Base-by-base conservation (phyloP, 768 basidiomycete species). In the Kwoniella mangroviensis region DNA sequence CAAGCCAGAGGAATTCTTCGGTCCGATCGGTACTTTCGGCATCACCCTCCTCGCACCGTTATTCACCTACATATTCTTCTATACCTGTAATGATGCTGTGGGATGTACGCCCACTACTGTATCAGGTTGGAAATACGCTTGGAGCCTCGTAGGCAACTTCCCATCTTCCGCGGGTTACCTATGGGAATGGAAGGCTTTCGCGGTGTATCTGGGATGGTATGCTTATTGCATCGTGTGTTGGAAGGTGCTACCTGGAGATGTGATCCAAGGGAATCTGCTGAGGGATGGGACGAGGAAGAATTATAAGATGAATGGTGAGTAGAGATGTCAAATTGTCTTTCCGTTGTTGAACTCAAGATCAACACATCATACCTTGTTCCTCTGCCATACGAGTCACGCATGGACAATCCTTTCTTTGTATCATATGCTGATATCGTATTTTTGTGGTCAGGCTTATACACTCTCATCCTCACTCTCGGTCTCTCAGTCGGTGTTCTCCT, bases 221-320 rank as follows among this genome's bases (percentile, higher is more conserved):
- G 84, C 88, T n/a, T 98, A 91, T 83, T 90, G 89, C 73, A 87
- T 98, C 58, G 83, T 88, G 2, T 87, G 92, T 2, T 98, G 95
- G 94, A 86, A 85, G 4, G 76, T 93, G 59, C 84, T 98, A 13
- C 97, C 89, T 19, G 89, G 88, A 4, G 90, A 92, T 69, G 86
- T 86, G 85, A 85, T 93, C 5, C 85, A 90, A 57, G 93, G 93
- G 24, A 87, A 85, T 26, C 85, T 85, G 9, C 82, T 96, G 75
- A 87, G 97, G 56, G 90, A 89, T 52, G 95, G 95, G 0, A 86
- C 85, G 64, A 90, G 87, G 78, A 90, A 91, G 81, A 84, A 86
- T 69, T 99, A 99, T 86, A 98, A 92, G 85, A 93, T 97, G 69
- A 98, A 99, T 85, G 95, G 95, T 94, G 79, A 75, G n/a, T n/a